Percentiles rank a stretch among this genome's conserved stretches.
Evolutionary conservation across 768 basidiomycete species (phyloP).

Genomic region (Naganishia vishniacii): DNA sequence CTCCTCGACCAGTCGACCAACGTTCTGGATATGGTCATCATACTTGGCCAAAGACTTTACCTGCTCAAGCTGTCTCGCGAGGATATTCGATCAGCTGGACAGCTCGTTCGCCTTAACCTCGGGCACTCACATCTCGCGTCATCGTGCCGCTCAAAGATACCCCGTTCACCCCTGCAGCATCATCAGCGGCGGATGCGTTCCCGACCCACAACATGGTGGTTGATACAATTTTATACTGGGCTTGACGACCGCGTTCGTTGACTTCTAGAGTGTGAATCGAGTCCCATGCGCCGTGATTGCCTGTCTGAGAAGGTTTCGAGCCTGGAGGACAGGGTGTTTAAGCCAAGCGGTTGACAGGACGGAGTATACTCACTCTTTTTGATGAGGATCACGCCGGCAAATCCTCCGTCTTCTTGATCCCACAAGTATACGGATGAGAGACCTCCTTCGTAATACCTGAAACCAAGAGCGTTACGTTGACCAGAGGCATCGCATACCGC

Average conservation of each 20-base stretch:
- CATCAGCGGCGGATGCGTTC: conserved; percentile 52
- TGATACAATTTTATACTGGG: conserved; percentile 94
- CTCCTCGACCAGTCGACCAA: conserved; percentile 93
- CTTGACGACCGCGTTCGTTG: conserved; percentile 80
- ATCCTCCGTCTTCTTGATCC: conserved; percentile 93
- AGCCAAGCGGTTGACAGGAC: background rate
- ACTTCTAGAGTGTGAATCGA: conserved; percentile 97
- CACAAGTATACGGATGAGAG: conserved; percentile 94
- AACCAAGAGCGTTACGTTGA: background rate
- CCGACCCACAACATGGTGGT: conserved; percentile 92
- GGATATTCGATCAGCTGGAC: background rate
- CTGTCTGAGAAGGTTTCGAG: conserved; percentile 26
- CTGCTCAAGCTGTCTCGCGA: conserved; percentile 63
- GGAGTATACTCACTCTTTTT: conserved; percentile 68
- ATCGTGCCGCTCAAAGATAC: conserved; percentile 88
- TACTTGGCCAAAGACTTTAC: conserved; percentile 75
- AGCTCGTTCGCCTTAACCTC: background rate
- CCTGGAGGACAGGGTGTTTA: background rate
- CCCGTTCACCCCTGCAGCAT: conserved; percentile 60
- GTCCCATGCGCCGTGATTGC: conserved; percentile 79
- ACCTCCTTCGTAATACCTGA: conserved; percentile 95
- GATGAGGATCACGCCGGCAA: conserved; percentile 90
- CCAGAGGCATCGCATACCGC: background rate
- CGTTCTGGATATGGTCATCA: conserved; percentile 82
- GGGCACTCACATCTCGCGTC: conserved; percentile 77